phyloP scores from a whole-genome alignment of 371 early-diverging fungal genomes.

The Hamiltosporidium tvaerminnensis region DNA sequence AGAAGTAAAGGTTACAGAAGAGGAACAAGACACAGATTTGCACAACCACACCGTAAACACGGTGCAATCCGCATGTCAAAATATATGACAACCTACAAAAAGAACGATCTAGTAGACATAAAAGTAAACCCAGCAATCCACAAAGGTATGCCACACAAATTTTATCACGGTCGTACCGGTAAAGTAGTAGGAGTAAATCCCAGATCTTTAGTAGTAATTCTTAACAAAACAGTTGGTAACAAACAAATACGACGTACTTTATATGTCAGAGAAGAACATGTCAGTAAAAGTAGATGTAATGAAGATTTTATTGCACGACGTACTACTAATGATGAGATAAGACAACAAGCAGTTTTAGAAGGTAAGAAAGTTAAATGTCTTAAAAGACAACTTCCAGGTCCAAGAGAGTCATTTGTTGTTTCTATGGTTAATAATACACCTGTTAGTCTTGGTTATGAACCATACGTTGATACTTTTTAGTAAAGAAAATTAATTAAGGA shows the following conservation, averaged over 20 bases:
- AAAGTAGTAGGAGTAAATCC: constrained; percentile 41
- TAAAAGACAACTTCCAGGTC: constrained; percentile 77
- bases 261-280: constrained; percentile 92
- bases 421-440: constrained; percentile 70
- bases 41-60: constrained; percentile 79
- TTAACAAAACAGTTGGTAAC: constrained; percentile 89
- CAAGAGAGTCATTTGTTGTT: constrained; percentile 66
- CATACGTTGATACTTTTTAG: constrained; percentile 57
- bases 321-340: constrained; percentile 68
- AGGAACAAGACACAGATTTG: constrained; percentile 90
- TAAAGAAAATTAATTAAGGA: background rate
- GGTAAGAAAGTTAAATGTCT: constrained; percentile 58
- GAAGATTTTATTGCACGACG: constrained; percentile 88
- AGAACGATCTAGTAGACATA: constrained; percentile 92
- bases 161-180: constrained; percentile 79
- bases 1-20: constrained; percentile 64
- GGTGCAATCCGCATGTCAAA: constrained; percentile 70
- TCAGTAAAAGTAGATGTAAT: constrained; percentile 96
- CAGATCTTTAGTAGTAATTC: constrained; percentile 75
- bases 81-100: constrained; percentile 84
- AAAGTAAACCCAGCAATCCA: constrained; percentile 86
- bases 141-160: constrained; percentile 99
- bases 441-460: constrained; percentile 70
- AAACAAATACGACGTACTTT: constrained; percentile 91
- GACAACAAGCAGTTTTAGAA: constrained; percentile 61